Percentiles rank a stretch among this genome's conserved stretches.
Evolutionary conservation across 2,329 filamentous ascomycete genomes (phyloP).

Genomic region (Westerdykella aurantiaca): DNA sequence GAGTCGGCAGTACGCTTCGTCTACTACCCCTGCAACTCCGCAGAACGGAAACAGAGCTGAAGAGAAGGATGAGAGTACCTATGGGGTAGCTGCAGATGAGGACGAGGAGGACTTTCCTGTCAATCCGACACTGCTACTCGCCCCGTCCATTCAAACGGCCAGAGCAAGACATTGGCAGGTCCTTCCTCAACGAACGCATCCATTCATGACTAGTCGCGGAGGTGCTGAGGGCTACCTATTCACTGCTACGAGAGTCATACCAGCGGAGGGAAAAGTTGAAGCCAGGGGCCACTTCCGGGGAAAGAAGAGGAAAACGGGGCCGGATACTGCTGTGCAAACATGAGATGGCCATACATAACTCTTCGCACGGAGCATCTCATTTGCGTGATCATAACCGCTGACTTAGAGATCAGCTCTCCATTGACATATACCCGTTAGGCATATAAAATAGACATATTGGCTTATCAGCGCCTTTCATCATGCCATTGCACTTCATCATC

Average conservation of each 20-base stretch:
- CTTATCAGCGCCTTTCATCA: background rate
- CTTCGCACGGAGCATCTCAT: no score
- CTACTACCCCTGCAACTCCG: background rate
- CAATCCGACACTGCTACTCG: constrained; percentile 79
- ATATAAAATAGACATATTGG: background rate
- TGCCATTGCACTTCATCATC: background rate
- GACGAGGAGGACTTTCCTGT: constrained; percentile 69
- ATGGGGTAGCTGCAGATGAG: constrained; percentile 14
- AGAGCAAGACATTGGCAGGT: constrained; percentile 82
- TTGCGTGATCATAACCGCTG: no score
- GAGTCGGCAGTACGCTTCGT: constrained; percentile 19
- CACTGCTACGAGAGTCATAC: constrained; percentile 73
- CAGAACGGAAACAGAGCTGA: constrained; percentile 14
- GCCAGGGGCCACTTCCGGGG: constrained; percentile 66
- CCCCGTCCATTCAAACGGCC: constrained; percentile 73
- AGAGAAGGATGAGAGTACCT: constrained; percentile 11
- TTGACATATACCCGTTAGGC: background rate
- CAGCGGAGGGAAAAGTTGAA: constrained; percentile 71
- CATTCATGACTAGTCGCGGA: constrained; percentile 82
- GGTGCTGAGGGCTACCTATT: constrained; percentile 89
- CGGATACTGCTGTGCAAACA: constrained; percentile 9
- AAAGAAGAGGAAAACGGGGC: constrained; percentile 58
- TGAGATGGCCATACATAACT: constrained; percentile 1
- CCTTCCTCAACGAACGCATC: constrained; percentile 84
- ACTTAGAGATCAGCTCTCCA: no score